Conservation (phyloP, 495 filamentous ascomycete genomes). For the Hypoxylon fragiforme region DNA sequence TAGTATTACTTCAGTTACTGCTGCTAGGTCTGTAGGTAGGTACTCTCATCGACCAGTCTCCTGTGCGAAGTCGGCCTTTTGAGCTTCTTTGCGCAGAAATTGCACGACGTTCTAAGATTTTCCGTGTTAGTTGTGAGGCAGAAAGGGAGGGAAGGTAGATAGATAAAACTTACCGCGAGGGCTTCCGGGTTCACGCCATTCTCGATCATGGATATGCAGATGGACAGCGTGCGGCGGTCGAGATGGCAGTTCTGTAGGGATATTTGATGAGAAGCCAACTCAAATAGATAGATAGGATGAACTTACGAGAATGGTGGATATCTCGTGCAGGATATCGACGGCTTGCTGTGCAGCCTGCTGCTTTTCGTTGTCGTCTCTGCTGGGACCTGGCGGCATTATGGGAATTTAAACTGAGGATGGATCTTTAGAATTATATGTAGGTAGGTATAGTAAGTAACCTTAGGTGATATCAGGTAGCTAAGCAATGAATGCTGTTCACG, state of each 20-base stretch:
- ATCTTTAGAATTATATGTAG: background rate
- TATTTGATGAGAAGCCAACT: too few species aligned
- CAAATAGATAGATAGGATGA: background rate
- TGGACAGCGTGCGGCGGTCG: slow-evolving; percentile 83
- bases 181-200: slow-evolving; percentile 97
- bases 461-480: too few species aligned
- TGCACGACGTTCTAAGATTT: slow-evolving; percentile 76
- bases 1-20: too few species aligned
- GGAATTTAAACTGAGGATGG: background rate
- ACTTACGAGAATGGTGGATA: slow-evolving; percentile 80
- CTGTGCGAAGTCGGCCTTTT: slow-evolving; percentile 44
- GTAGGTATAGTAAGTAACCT: background rate
- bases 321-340: slow-evolving; percentile 93
- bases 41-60: slow-evolving; percentile 35
- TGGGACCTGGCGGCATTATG: slow-evolving; percentile 31
- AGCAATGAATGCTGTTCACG: too few species aligned
- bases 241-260: slow-evolving; percentile 80
- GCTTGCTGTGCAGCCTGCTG: slow-evolving; percentile 92
- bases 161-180: slow-evolving; percentile 69
- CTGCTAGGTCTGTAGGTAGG: too few species aligned
- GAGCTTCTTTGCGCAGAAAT: slow-evolving; percentile 67
- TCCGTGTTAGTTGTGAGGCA: background rate
- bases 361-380: slow-evolving; percentile 63
- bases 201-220: slow-evolving; percentile 93
- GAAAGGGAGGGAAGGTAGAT: background rate